Conservation (phyloP, 352 stramenopile species). For the Phytophthora citricola region DNA sequence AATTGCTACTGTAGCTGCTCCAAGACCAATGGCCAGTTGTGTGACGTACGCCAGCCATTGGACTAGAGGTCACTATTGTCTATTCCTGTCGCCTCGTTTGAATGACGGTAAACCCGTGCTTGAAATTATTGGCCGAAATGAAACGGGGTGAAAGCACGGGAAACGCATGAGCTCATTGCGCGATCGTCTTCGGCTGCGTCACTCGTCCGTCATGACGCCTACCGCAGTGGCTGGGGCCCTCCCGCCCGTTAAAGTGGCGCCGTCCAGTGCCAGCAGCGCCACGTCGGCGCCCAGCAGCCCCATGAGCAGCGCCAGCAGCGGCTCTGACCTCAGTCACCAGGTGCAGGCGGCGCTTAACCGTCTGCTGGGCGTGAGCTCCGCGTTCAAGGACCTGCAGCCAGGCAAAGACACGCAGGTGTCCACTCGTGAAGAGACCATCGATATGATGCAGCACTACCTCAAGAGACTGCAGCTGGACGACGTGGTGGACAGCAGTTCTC, state of each 20-base stretch:
- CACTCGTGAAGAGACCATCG: conserved; percentile 77
- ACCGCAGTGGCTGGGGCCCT: not conserved
- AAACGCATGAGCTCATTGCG: conserved; percentile 7
- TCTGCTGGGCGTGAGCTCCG: conserved; percentile 69
- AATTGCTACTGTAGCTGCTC: not conserved
- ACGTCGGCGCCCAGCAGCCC: conserved; percentile 34
- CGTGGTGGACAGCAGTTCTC: conserved; percentile 40
- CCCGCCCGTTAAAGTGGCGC: conserved; percentile 16
- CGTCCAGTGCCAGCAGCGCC: conserved; percentile 26
- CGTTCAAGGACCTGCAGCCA: conserved; percentile 72
- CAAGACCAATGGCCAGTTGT: conserved; percentile 16
- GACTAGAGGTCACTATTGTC: not conserved
- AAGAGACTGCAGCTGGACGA: conserved; percentile 54
- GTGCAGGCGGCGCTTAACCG: conserved; percentile 63
- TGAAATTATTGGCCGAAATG: conserved; percentile 21
- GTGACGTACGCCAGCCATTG: conserved; percentile 34
- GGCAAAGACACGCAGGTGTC: conserved; percentile 72
- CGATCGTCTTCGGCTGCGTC: conserved; percentile 9
- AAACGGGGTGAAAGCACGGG: not conserved
- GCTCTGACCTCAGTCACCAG: conserved; percentile 31
- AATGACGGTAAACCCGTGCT: conserved; percentile 14
- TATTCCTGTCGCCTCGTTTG: not conserved
- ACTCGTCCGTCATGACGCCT: not conserved
- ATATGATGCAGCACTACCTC: conserved; percentile 87
- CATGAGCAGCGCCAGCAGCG: conserved; percentile 26